Evolutionary conservation across 2,329 filamentous ascomycete species (phyloP).

Genomic region (Lecanicillium sp.): DNA sequence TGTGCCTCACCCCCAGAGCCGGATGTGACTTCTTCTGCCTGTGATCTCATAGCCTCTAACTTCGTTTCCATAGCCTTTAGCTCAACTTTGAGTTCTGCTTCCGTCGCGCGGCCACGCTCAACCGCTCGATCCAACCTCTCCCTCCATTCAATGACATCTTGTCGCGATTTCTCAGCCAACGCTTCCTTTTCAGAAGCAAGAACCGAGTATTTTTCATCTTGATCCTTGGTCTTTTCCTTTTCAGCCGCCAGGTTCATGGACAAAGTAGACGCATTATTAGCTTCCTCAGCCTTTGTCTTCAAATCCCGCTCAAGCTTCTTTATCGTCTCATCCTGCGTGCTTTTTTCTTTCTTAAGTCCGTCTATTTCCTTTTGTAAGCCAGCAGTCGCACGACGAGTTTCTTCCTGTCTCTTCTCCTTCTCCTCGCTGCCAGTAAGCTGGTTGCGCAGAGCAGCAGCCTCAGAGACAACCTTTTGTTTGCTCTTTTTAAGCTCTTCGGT

Average conservation of each 20-base stretch:
- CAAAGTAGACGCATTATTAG: conserved; percentile 57
- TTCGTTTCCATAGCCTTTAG: conserved; percentile 73
- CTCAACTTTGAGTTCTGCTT: conserved; percentile 76
- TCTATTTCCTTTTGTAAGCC: conserved; percentile 31
- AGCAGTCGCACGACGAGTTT: conserved; percentile 45
- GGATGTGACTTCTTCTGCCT: conserved; percentile 83
- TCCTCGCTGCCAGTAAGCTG: conserved; percentile 42
- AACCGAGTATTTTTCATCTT: conserved; percentile 51
- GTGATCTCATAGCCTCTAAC: conserved; percentile 75
- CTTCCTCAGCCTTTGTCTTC: conserved; percentile 55
- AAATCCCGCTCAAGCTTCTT: conserved; percentile 62
- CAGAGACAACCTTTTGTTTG: conserved; percentile 48
- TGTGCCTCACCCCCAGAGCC: conserved; percentile 74
- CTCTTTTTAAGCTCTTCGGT: conserved; percentile 49
- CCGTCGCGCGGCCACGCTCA: conserved; percentile 58
- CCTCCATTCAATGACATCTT: conserved; percentile 61
- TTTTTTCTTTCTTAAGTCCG: conserved; percentile 40
- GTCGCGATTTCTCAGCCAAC: conserved; percentile 58
- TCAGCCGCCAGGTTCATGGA: conserved; percentile 59
- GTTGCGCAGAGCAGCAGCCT: conserved; percentile 37
- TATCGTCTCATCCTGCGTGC: conserved; percentile 54
- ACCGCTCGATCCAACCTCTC: conserved; percentile 66
- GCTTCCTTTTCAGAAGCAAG: conserved; percentile 74
- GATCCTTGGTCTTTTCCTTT: conserved; percentile 47
- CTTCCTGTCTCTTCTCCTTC: conserved; percentile 45